These are phyloP conservation scores for Aspergillus texensis DNA, from an alignment of 2,329 filamentous ascomycete species.

Conservation along the genomic window DNA sequence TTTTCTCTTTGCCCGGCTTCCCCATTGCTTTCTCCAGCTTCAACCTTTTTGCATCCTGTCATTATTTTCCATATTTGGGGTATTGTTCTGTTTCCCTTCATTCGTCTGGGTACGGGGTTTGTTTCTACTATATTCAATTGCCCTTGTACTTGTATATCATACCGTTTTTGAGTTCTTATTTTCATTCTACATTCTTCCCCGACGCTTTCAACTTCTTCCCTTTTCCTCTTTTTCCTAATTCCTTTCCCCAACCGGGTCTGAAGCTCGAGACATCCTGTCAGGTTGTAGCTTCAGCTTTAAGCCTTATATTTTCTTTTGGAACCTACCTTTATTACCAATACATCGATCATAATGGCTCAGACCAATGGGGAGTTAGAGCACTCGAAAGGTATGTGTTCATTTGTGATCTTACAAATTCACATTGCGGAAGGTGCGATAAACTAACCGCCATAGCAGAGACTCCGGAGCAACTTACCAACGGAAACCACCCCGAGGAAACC, in stretches of 20 bases:
- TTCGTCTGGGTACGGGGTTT: constrained; percentile 39
- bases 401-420: not conserved
- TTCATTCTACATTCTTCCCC: constrained; percentile 19
- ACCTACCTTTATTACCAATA: constrained; percentile 16
- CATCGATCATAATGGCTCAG: constrained; percentile 39
- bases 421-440: constrained; percentile 11
- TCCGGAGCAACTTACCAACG: constrained; percentile 40
- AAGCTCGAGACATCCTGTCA: constrained; percentile 18
- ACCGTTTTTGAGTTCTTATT: constrained; percentile 27
- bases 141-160: constrained; percentile 37
- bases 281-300: constrained; percentile 21
- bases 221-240: constrained; percentile 14
- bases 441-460: constrained; percentile 32
- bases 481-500: constrained; percentile 35
- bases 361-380: constrained; percentile 43
- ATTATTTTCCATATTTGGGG: constrained; percentile 19
- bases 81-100: constrained; percentile 27
- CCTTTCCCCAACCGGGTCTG: constrained; percentile 10
- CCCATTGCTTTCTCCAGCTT: constrained; percentile 32
- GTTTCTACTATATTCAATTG: constrained; percentile 36
- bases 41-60: constrained; percentile 23
- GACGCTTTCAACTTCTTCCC: constrained; percentile 23
- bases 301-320: constrained; percentile 19
- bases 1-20: constrained; percentile 27
- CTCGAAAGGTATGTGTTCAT: constrained; percentile 39